phyloP scores from a whole-genome alignment of 495 filamentous ascomycete genomes.

The Penicillium robsamsonii region DNA sequence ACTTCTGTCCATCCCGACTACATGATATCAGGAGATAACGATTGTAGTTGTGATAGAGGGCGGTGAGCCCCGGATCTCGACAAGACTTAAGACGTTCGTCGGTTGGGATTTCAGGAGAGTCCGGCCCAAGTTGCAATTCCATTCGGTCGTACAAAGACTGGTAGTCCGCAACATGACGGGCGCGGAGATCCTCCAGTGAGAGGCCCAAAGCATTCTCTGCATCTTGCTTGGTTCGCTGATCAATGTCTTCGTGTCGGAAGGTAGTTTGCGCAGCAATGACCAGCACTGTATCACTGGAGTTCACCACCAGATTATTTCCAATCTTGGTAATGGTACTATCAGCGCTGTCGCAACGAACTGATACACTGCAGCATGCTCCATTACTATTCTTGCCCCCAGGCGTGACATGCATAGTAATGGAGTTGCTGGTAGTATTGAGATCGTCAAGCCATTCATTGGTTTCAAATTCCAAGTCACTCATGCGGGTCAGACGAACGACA shows the following conservation, averaged over 20 bases:
- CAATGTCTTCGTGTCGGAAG: slow-evolving; percentile 33
- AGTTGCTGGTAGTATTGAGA: slow-evolving; percentile 20
- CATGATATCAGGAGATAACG: slow-evolving; percentile 48
- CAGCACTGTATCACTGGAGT: slow-evolving; percentile 31
- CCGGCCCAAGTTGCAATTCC: slow-evolving; percentile 27
- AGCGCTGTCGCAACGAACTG: slow-evolving; percentile 23
- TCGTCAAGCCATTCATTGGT: slow-evolving; percentile 43
- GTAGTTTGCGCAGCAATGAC: slow-evolving; percentile 43
- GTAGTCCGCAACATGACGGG: slow-evolving; percentile 35
- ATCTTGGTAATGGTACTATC: slow-evolving; percentile 25
- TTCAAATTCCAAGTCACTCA: slow-evolving; percentile 40
- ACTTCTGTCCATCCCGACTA: slow-evolving; percentile 34
- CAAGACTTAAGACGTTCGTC: slow-evolving; percentile 25
- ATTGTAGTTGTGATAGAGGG: slow-evolving; percentile 48
- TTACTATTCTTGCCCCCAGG: slow-evolving; percentile 37
- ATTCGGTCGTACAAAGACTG: slow-evolving; percentile 33
- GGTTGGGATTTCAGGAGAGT: slow-evolving; percentile 28
- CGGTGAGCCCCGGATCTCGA: slow-evolving; percentile 38
- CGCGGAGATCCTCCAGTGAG: slow-evolving; percentile 22
- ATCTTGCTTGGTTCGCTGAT: slow-evolving; percentile 23
- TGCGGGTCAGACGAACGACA: slow-evolving; percentile 29
- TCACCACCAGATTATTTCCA: slow-evolving; percentile 33
- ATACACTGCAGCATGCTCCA: slow-evolving; percentile 33
- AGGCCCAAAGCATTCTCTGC: slow-evolving; percentile 21
- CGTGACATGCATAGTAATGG: slow-evolving; percentile 40